These are phyloP conservation scores for Stagonosporopsis cucurbitacearum DNA, from an alignment of 2,329 filamentous ascomycete species.

Conservation along the genomic window DNA sequence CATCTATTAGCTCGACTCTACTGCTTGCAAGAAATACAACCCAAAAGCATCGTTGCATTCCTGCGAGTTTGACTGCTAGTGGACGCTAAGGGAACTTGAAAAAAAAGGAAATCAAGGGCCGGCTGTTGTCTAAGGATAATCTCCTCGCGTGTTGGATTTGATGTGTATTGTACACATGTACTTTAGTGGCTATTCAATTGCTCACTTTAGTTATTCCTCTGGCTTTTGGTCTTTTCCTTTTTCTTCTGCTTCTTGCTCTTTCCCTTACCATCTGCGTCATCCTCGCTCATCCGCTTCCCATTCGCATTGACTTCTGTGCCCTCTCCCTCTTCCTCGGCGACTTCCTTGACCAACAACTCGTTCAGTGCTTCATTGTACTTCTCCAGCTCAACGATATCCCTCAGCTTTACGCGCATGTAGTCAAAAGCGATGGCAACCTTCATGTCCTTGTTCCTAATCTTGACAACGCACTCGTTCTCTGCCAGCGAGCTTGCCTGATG, in stretches of 20 bases:
- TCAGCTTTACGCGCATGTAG: constrained; percentile 75
- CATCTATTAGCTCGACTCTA: no score
- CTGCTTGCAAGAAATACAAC: no score
- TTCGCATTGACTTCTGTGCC: constrained; percentile 30
- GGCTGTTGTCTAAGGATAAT: background rate
- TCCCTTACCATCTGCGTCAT: no score
- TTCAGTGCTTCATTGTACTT: constrained; percentile 66
- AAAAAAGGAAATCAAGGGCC: background rate
- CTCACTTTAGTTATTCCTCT: constrained; percentile 36
- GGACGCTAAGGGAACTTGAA: no score
- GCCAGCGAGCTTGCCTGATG: constrained; percentile 15
- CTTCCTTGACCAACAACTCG: constrained; percentile 57
- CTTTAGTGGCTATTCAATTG: background rate
- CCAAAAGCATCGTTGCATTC: no score
- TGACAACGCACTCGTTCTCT: constrained; percentile 44
- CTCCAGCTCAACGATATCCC: constrained; percentile 72
- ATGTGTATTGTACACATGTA: background rate
- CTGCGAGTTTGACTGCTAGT: no score
- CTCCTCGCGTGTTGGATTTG: background rate
- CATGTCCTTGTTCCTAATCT: constrained; percentile 57
- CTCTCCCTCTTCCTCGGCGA: constrained; percentile 26
- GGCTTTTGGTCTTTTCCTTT: constrained; percentile 23
- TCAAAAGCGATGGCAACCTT: constrained; percentile 78
- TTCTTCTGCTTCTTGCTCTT: constrained; percentile 34
- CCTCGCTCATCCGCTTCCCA: no score